Percentiles rank a stretch among this genome's conserved stretches.
Conservation (phyloP, 306 rosid genomes). For the Vigna angularis region DNA sequence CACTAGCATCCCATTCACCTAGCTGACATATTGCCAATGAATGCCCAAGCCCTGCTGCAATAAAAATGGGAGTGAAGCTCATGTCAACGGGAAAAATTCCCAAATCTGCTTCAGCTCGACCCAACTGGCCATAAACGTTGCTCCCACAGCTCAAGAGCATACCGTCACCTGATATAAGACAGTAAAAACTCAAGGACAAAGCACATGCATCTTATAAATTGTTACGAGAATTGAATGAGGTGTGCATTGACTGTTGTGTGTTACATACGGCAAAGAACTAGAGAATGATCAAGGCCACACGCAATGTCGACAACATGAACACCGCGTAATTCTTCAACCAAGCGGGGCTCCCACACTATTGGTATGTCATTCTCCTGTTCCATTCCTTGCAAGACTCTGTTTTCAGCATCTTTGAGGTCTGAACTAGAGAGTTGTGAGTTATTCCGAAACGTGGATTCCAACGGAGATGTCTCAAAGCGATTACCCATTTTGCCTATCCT, state of each 20-base stretch:
- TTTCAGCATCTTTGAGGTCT: constrained; percentile 69
- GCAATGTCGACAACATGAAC: constrained; percentile 76
- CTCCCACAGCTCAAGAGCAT: constrained; percentile 83
- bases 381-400: constrained; percentile 72
- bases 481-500: constrained; percentile 76
- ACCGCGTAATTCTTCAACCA: constrained; percentile 67
- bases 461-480: constrained; percentile 60
- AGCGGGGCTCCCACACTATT: constrained; percentile 78
- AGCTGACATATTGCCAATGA: constrained; percentile 78
- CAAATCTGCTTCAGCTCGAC: constrained; percentile 65
- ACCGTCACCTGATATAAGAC: constrained; percentile 68
- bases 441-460: constrained; percentile 48
- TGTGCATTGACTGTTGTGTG: not conserved
- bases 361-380: constrained; percentile 83
- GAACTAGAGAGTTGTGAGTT: constrained; percentile 46
- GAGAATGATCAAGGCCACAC: constrained; percentile 94
- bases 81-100: constrained; percentile 79
- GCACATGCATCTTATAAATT: not conserved
- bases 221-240: not conserved
- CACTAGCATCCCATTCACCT: constrained; percentile 47
- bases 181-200: constrained; percentile 30
- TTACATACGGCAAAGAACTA: constrained; percentile 77
- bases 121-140: constrained; percentile 80
- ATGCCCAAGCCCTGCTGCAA: constrained; percentile 93
- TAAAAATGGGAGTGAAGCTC: constrained; percentile 51